Evolutionary conservation across 768 basidiomycete genomes (phyloP), one percentile per base, ranked within the genome.

Genomic region (Lactifluus piperatus): DNA sequence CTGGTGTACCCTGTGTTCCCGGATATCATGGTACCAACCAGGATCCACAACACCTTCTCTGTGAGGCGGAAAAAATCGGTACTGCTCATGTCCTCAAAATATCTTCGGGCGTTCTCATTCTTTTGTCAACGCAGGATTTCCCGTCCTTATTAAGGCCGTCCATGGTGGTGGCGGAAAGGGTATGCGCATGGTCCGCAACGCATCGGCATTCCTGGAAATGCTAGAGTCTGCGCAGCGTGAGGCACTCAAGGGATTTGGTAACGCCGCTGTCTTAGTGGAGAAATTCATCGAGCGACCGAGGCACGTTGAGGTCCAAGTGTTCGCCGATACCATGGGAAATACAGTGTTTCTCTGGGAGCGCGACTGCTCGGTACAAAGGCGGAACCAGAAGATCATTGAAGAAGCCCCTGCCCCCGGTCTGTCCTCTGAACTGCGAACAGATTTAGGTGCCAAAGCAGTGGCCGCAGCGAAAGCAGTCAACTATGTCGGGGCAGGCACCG

Each of bases 151-250:
- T 72, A 97, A 97, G 69, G 94, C 94, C n/a, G 86, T 94, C 47
- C 88, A 94, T 64, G 94, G 94, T 26, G 94, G 94, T 18, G 94
- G 94, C 7, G 94, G 94, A 1, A 97, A 97, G 70, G 94, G 94
- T 44, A 97, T 97, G 93, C 85, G 92, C 44, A 84, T 83, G 10
- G 91, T 92, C 3, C 73, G 80, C 24, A 77, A 80, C 2, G 72
- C 78, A n/a, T 75, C 76, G 43, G 84, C 85, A 16, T 95, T 97
- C 65, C 72, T 79, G 62, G 90, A 92, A 61, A 86, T 88, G 3
- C 76, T 97, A 6, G 80, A 80, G 37, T 89, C 89, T n/a, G 94
- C 94, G 1, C 83, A 91, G 68, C 82, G 94, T 49, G 94, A 97
- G 71, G 88, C 93, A 4, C 68, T 79, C 49, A 97, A 95, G 71